These are phyloP conservation scores for Candida broadrunensis DNA, from an alignment of 805 yeast species.

Conservation along the genomic window DNA sequence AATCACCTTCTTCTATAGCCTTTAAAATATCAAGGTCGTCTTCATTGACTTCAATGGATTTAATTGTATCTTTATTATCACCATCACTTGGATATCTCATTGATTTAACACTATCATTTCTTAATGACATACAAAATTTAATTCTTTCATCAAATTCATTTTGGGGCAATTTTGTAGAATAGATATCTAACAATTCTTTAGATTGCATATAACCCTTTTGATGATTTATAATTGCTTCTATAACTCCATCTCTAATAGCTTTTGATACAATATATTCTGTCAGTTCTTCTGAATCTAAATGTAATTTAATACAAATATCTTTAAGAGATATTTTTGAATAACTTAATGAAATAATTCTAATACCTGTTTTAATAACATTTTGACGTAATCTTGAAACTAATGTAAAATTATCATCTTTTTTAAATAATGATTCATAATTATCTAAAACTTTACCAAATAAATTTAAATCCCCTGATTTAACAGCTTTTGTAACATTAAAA, in stretches of 20 bases:
- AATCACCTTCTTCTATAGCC: conserved; percentile 55
- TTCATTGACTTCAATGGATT: conserved; percentile 30
- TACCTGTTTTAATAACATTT: conserved; percentile 97
- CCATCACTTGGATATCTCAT: conserved; percentile 78
- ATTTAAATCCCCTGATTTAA: conserved; percentile 84
- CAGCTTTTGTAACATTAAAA: conserved; percentile 85
- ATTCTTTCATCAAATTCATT: conserved; percentile 88
- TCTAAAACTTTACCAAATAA: conserved; percentile 70
- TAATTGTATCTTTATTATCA: conserved; percentile 28
- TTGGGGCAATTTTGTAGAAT: conserved; percentile 86
- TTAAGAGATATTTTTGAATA: conserved; percentile 87
- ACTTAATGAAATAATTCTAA: conserved; percentile 85
- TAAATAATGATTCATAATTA: conserved; percentile 58
- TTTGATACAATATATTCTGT: conserved; percentile 97
- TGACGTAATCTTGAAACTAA: conserved; percentile 88
- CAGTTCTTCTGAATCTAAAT: conserved; percentile 89
- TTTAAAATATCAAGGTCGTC: conserved; percentile 42
- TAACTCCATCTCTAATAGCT: conserved; percentile 95
- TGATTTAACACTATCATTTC: conserved; percentile 89
- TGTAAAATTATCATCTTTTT: conserved; percentile 77
- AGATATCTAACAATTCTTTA: conserved; percentile 79
- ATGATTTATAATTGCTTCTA: conserved; percentile 91
- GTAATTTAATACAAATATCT: conserved; percentile 90
- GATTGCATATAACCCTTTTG: conserved; percentile 89
- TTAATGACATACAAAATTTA: conserved; percentile 82